Evolutionary conservation across 2,329 filamentous ascomycete genomes (phyloP), one percentile per base, ranked within the genome.

Genomic region (Thielaviopsis cerberus): DNA sequence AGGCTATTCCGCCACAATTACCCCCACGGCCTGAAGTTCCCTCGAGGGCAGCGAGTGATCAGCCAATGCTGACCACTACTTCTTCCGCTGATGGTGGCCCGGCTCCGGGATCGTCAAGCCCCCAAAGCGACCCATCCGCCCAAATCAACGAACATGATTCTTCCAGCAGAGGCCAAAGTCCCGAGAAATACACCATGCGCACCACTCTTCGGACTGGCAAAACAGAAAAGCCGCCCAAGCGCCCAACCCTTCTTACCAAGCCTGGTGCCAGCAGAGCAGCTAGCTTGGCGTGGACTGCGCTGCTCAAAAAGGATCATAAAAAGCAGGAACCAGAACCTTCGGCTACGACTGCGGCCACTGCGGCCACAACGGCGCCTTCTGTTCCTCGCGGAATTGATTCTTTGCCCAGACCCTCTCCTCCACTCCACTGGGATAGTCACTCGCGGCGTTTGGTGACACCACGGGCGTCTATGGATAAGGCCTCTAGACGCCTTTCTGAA

Each of bases 111-210:
- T 24, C 26, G 17, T 26, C 51, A 27, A 48, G 30, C 34, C 56
- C 24, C 22, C 26, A 27, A 20, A 27, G 15, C 17, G 34, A 57
- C 5, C 30, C 37, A 3, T 51, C 52, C 11, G n/a, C 26, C 17
- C 27, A 17, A 23, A 20, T 10, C 17, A 51, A 55, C 17, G 48
- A 15, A 25, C 23, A 54, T 17, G 51, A 37, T 10, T 23, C 25
- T 27, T 20, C 54, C 10, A 30, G 34, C 24, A 72, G 77, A 56
- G 74, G 76, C n/a, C 70, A 74, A 17, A 82, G 78, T 60, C 79
- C 79, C 2, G 80, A 82, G 53, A 81, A 77, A 63, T 76, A 80
- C 60, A 78, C 73, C 0, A 79, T 84, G 76, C 73, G 79, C 57
- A 81, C 79, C 11, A 84, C 81, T 0, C 65, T 84, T 10, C 75